These are phyloP conservation scores for Agaricus blazei DNA, from an alignment of 768 basidiomycete genomes.

Conservation along the genomic window DNA sequence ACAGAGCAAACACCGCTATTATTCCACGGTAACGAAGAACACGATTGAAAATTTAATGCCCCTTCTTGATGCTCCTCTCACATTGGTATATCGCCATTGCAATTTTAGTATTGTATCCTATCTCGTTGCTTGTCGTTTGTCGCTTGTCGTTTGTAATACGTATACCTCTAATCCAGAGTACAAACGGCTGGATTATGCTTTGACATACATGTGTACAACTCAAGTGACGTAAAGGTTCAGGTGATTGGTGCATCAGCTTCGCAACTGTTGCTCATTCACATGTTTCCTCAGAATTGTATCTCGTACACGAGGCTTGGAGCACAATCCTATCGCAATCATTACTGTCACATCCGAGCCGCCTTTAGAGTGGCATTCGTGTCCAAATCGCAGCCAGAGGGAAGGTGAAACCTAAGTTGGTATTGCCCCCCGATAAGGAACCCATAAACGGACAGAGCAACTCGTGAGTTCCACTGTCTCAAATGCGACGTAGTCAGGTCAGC, in stretches of 20 bases:
- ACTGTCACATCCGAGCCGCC: neutral
- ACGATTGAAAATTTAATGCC: constrained; percentile 8
- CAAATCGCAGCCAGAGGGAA: too few relatives aligned
- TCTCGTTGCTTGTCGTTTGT: neutral
- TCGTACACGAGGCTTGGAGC: constrained; percentile 2
- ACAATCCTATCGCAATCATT: neutral
- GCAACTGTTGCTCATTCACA: neutral
- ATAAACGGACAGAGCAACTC: too few relatives aligned
- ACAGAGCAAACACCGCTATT: constrained; percentile 38
- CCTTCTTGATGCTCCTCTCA: neutral
- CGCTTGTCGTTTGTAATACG: constrained; percentile 5
- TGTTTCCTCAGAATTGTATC: neutral
- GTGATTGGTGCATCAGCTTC: constrained; percentile 3
- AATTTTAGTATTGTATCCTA: constrained; percentile 7
- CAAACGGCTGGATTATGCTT: neutral
- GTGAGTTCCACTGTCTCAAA: too few relatives aligned
- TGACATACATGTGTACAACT: neutral
- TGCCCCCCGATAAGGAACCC: too few relatives aligned
- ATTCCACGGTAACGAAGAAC: constrained; percentile 17
- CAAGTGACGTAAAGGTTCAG: neutral
- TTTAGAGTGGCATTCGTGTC: neutral
- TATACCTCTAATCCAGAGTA: constrained; percentile 4
- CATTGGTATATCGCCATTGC: neutral
- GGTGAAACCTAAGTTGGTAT: too few relatives aligned
- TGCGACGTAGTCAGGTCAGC: too few relatives aligned